Conservation (phyloP, 2,329 filamentous ascomycete species). For the Cucurbitaria berberidis region DNA sequence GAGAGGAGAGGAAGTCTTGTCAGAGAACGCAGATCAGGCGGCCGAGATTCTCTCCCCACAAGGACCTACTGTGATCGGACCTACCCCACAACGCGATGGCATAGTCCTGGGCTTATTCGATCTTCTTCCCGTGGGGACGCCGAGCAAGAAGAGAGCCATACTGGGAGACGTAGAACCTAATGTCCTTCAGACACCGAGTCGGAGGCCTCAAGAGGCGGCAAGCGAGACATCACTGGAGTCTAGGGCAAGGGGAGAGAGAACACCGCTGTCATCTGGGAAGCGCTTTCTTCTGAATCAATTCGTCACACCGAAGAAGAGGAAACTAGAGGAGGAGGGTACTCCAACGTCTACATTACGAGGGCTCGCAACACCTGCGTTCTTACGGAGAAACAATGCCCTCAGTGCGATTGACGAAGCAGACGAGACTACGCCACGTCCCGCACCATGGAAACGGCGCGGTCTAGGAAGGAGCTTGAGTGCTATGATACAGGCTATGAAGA, state of each 20-base stretch:
- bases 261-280: conserved; percentile 63
- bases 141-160: conserved; percentile 43
- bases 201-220: conserved; percentile 28
- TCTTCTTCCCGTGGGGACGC: conserved; percentile 62
- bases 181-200: conserved; percentile 50
- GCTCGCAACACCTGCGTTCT: conserved; percentile 74
- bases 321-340: conserved; percentile 48
- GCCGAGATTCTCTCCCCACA: conserved; percentile 36
- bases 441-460: conserved; percentile 52
- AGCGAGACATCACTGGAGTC: conserved; percentile 38
- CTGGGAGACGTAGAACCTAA: conserved; percentile 41
- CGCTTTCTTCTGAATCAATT: conserved; percentile 68
- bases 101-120: conserved; percentile 80
- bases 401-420: conserved; percentile 63
- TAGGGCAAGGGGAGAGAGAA: conserved; percentile 46
- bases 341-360: conserved; percentile 43
- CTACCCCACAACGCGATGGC: conserved; percentile 81
- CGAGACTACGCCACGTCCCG: conserved; percentile 41
- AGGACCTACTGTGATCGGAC: conserved; percentile 62
- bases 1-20: conserved; percentile 24
- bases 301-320: conserved; percentile 63
- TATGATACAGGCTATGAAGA: conserved; percentile 73
- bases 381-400: conserved; percentile 61
- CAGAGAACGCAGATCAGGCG: conserved; percentile 18
- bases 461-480: conserved; percentile 74